A percentile compares a stretch with the other conserved stretches of the same genome.
Evolutionary conservation across 2,329 filamentous ascomycete species (phyloP).

Genomic region (Emmonsiellopsis sp.): DNA sequence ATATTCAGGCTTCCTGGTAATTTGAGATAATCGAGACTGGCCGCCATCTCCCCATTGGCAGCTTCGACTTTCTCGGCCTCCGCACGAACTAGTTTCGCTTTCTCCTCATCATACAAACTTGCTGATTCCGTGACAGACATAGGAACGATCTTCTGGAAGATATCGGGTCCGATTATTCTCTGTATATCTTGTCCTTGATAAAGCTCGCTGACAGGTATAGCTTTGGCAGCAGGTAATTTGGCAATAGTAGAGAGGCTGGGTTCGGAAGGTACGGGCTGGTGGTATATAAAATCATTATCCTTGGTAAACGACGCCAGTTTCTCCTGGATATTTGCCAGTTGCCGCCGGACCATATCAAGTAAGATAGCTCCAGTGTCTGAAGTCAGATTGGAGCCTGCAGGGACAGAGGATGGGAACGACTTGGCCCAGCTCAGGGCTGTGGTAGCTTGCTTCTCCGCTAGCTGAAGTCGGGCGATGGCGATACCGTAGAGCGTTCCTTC

Average conservation of each 20-base stretch:
- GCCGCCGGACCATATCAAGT: conserved; percentile 74
- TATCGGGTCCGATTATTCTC: conserved; percentile 89
- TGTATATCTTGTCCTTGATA: conserved; percentile 97
- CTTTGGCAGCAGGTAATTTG: conserved; percentile 90
- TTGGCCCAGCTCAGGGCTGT: conserved; percentile 70
- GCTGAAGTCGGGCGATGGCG: conserved; percentile 71
- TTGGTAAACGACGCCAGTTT: conserved; percentile 68
- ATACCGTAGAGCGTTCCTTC: conserved; percentile 80
- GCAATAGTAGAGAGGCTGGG: conserved; percentile 71
- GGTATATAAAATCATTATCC: conserved; percentile 98
- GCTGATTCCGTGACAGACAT: conserved; percentile 94
- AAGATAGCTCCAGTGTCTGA: conserved; percentile 68
- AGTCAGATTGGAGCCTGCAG: conserved; percentile 72
- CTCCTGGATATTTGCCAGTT: conserved; percentile 70
- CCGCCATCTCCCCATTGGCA: conserved; percentile 91
- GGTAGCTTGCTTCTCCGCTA: conserved; percentile 68
- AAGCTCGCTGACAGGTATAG: conserved; percentile 90
- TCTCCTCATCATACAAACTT: conserved; percentile 96
- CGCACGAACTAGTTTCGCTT: conserved; percentile 86
- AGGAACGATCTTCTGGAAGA: conserved; percentile 94
- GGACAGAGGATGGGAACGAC: conserved; percentile 69
- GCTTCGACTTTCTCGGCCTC: conserved; percentile 90
- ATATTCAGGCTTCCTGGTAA: conserved; percentile 83
- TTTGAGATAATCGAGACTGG: conserved; percentile 86
- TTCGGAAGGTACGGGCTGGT: conserved; percentile 81